Evolutionary conservation across 306 rosid species (phyloP).

Genomic region (Vigna unguiculata): DNA sequence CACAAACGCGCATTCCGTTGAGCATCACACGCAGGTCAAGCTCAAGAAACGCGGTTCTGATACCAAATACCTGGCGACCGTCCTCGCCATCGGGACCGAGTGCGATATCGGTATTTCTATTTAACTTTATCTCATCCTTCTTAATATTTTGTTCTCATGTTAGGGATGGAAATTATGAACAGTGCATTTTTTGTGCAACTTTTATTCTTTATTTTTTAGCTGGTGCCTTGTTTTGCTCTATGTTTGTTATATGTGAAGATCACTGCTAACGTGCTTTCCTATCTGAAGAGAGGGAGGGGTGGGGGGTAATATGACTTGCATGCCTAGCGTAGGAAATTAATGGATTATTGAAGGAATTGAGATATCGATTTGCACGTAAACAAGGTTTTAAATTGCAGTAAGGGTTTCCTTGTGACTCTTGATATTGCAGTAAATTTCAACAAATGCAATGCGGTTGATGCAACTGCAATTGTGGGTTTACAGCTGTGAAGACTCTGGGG

Average conservation of each 20-base stretch:
- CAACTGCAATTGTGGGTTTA: neutral
- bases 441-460: neutral
- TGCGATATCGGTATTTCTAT: conserved; percentile 72
- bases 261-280: neutral
- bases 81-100: conserved; percentile 94
- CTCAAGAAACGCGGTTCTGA: conserved; percentile 98
- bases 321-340: neutral
- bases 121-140: neutral
- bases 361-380: neutral
- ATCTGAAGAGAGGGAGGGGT: neutral
- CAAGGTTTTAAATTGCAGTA: neutral
- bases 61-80: conserved; percentile 91
- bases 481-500: neutral
- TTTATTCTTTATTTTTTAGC: neutral
- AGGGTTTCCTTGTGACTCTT: neutral
- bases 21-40: conserved; percentile 92
- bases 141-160: neutral
- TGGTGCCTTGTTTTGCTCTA: neutral
- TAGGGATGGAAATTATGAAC: neutral
- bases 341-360: neutral
- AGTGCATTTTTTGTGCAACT: neutral
- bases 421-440: neutral
- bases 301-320: neutral
- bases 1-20: conserved; percentile 95
- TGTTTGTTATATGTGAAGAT: neutral